These are phyloP conservation scores for Phyllosticta citriasiana DNA, from an alignment of 2,329 filamentous ascomycete species.

Conservation along the genomic window DNA sequence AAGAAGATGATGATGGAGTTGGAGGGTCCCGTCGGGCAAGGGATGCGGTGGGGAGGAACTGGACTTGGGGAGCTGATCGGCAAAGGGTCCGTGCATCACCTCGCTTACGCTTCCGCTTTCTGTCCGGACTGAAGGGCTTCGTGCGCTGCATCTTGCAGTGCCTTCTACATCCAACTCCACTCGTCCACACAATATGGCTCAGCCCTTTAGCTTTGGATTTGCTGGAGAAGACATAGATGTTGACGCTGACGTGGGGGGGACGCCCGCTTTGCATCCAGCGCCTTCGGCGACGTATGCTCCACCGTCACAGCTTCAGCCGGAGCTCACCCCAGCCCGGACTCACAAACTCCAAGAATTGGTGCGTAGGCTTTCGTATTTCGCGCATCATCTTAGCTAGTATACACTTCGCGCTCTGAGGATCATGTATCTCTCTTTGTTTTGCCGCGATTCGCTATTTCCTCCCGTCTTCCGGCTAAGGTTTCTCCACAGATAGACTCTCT, in stretches of 20 bases:
- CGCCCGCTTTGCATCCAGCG: background rate
- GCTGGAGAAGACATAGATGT: slow-evolving; percentile 48
- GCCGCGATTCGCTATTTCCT: background rate
- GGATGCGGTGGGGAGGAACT: background rate
- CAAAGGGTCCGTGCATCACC: background rate
- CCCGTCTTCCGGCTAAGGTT: background rate
- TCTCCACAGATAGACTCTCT: slow-evolving; percentile 42
- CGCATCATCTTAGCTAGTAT: background rate
- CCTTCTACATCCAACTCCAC: background rate
- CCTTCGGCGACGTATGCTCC: background rate
- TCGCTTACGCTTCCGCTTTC: background rate
- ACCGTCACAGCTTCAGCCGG: background rate
- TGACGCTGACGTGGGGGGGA: slow-evolving; percentile 28
- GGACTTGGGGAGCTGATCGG: background rate
- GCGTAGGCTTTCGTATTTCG: slow-evolving; percentile 17
- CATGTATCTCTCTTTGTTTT: background rate
- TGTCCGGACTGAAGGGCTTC: background rate
- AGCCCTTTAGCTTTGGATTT: slow-evolving; percentile 47
- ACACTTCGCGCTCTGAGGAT: background rate
- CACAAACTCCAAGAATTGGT: slow-evolving; percentile 36
- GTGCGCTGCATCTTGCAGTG: background rate
- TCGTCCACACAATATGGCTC: slow-evolving; percentile 5
- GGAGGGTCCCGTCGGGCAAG: background rate
- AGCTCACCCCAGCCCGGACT: background rate
- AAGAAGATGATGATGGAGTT: background rate